Percentiles rank a stretch among this genome's conserved stretches.
Conservation (phyloP, 441 rosid species). For the Gossypium laxum region DNA sequence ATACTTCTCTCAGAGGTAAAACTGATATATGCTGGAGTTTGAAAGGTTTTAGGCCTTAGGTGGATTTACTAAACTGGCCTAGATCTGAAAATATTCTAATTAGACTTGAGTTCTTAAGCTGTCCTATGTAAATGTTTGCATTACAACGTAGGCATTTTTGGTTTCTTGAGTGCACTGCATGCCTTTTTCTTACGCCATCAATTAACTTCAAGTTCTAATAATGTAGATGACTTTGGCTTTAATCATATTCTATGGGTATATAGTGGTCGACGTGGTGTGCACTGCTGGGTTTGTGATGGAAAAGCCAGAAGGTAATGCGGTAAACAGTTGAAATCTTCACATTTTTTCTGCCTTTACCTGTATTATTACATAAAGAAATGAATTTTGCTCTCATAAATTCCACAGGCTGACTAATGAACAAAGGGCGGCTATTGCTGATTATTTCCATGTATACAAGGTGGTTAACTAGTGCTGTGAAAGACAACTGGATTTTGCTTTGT, state of each 20-base stretch:
- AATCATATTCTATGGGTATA: conserved; percentile 81
- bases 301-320: conserved; percentile 70
- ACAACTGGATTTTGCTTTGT: not conserved
- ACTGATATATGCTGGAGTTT: not conserved
- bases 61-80: not conserved
- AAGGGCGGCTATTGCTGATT: conserved; percentile 79
- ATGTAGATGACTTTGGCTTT: conserved; percentile 85
- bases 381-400: conserved; percentile 6
- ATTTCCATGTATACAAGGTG: conserved; percentile 79
- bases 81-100: not conserved
- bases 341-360: not conserved
- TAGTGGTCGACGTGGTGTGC: conserved; percentile 97
- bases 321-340: not conserved
- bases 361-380: conserved; percentile 1
- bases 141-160: not conserved
- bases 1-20: conserved; percentile 66
- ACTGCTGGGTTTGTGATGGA: conserved; percentile 94
- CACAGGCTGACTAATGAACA: conserved; percentile 82
- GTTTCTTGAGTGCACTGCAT: not conserved
- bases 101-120: not conserved
- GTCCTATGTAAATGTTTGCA: not conserved
- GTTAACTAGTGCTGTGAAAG: conserved; percentile 5
- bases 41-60: not conserved
- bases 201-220: conserved; percentile 6
- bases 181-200: not conserved